Evolutionary conservation across 2,329 filamentous ascomycete genomes (phyloP).

Genomic region (Arachnomyces sp.): DNA sequence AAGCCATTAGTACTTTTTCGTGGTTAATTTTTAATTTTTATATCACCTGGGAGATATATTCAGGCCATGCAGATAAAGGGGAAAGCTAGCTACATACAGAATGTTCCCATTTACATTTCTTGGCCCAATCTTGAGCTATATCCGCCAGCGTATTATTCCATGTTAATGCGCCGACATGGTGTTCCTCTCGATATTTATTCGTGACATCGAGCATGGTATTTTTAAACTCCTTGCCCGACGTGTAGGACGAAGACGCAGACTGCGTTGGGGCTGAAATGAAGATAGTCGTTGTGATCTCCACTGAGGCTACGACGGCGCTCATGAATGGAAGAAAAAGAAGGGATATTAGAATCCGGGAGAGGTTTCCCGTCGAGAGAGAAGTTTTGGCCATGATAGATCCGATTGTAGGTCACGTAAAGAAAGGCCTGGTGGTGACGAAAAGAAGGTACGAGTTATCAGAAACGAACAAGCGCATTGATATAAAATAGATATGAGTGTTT

Average conservation of each 20-base stretch:
- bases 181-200: constrained; percentile 57
- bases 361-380: too few relatives aligned
- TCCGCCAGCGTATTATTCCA: constrained; percentile 61
- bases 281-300: too few relatives aligned
- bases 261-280: constrained; percentile 15
- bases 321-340: too few relatives aligned
- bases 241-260: constrained; percentile 34
- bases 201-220: constrained; percentile 56
- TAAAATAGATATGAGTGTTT: too few relatives aligned
- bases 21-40: neutral
- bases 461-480: too few relatives aligned
- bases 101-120: constrained; percentile 36
- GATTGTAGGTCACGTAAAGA: too few relatives aligned
- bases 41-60: neutral
- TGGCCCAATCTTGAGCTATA: constrained; percentile 47
- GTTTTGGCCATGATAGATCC: too few relatives aligned
- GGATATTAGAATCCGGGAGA: too few relatives aligned
- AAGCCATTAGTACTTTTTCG: neutral
- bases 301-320: too few relatives aligned
- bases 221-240: constrained; percentile 34
- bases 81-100: constrained; percentile 21
- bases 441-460: too few relatives aligned
- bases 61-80: neutral
- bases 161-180: constrained; percentile 51
- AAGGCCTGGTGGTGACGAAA: too few relatives aligned